Percentiles rank a stretch among this genome's conserved stretches.
Conservation (phyloP, 257 asterid species). For the Henckelia pumila region DNA sequence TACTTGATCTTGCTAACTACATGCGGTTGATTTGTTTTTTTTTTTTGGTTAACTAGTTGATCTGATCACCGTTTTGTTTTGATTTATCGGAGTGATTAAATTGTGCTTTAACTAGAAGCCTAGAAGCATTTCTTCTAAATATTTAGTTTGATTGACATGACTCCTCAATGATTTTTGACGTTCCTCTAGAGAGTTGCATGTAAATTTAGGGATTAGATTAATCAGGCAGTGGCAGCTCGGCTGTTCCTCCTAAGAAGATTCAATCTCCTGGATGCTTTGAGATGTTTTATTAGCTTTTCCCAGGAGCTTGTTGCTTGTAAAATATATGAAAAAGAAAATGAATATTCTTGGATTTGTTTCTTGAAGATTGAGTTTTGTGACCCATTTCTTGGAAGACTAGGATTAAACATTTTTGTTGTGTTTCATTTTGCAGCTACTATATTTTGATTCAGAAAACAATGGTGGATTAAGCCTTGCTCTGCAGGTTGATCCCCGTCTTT, state of each 20-base stretch:
- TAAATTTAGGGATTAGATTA: neutral
- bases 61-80: neutral
- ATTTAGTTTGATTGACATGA: neutral
- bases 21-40: neutral
- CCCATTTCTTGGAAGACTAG: too few species aligned
- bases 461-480: conserved; percentile 88
- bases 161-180: neutral
- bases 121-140: neutral
- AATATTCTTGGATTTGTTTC: too few species aligned
- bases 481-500: conserved; percentile 51
- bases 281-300: neutral
- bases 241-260: neutral
- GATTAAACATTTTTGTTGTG: neutral
- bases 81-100: neutral
- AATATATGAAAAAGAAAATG: too few species aligned
- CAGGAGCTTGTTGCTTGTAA: neutral
- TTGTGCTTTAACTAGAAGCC: neutral
- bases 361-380: neutral
- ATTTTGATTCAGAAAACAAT: conserved; percentile 80
- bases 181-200: neutral
- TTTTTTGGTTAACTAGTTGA: neutral
- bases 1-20: conserved; percentile 2
- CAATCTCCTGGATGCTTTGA: neutral
- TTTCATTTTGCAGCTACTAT: conserved; percentile 63
- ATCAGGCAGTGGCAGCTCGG: neutral